Conservation (phyloP, 306 rosid genomes). For the Cercis canadensis region DNA sequence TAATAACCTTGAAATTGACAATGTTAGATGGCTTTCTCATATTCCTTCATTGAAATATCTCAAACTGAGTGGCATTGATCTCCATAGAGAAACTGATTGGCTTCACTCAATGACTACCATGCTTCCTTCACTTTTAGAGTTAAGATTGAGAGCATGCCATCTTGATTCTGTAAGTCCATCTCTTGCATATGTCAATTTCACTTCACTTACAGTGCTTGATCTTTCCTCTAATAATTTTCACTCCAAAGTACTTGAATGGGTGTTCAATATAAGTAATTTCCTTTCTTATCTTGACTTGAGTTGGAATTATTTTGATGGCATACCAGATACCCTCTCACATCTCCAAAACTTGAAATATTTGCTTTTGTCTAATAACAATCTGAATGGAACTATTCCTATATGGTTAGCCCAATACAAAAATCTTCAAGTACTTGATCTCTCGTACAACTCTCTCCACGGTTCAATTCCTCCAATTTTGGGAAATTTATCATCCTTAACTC, state of each 20-base stretch:
- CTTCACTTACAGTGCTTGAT: background rate
- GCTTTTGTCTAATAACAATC: background rate
- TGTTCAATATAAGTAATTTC: too few species aligned
- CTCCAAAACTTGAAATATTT: background rate
- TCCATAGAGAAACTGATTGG: too few species aligned
- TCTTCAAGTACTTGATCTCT: background rate
- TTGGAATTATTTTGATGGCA: background rate
- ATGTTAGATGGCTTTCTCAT: background rate
- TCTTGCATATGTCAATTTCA: background rate
- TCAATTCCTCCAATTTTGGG: background rate
- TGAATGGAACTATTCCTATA: background rate
- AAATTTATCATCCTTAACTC: background rate
- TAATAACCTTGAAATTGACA: background rate
- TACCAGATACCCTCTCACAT: background rate
- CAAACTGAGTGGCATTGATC: background rate
- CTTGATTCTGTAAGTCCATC: background rate
- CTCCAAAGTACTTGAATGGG: background rate
- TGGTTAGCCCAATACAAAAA: background rate
- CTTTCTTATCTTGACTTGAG: background rate
- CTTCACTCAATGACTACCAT: too few species aligned
- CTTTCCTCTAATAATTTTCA: background rate
- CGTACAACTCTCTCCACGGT: background rate
- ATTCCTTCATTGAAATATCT: background rate
- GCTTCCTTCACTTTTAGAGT: too few species aligned
- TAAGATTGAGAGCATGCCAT: too few species aligned